Evolutionary conservation across 371 early-diverging fungal species (phyloP).

Genomic region (Mucor mucedo): DNA sequence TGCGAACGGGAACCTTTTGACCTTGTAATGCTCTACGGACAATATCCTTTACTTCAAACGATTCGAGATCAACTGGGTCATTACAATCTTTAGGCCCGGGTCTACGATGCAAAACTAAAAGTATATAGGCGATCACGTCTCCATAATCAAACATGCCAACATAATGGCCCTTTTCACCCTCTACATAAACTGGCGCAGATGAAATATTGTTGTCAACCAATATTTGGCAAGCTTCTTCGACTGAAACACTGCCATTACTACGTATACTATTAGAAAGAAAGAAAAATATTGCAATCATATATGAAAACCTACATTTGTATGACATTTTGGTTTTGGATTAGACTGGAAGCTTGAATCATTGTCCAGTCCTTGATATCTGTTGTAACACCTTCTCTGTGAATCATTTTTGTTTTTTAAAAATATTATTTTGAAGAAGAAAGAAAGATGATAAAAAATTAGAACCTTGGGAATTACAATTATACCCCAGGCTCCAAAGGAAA

Average conservation of each 20-base stretch:
- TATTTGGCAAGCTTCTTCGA: slow-evolving; percentile 53
- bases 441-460: neutral
- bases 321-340: slow-evolving; percentile 57
- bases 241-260: slow-evolving; percentile 44
- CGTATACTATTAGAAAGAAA: neutral
- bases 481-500: too few relatives aligned
- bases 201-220: slow-evolving; percentile 55
- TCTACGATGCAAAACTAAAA: slow-evolving; percentile 40
- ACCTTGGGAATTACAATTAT: too few relatives aligned
- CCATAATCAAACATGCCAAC: slow-evolving; percentile 90
- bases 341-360: slow-evolving; percentile 54
- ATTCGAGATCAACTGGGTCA: slow-evolving; percentile 25
- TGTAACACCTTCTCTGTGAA: slow-evolving; percentile 63
- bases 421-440: neutral
- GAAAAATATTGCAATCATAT: neutral
- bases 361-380: slow-evolving; percentile 60
- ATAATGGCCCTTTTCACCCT: slow-evolving; percentile 46
- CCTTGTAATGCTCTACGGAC: slow-evolving; percentile 59
- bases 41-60: slow-evolving; percentile 62
- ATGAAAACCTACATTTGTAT: slow-evolving; percentile 54
- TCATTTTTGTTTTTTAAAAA: slow-evolving; percentile 14
- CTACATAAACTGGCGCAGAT: slow-evolving; percentile 77
- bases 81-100: slow-evolving; percentile 25
- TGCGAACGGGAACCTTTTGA: slow-evolving; percentile 65
- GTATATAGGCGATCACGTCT: slow-evolving; percentile 64